Evolutionary conservation across 352 stramenopile genomes (phyloP), one percentile per base, ranked within the genome.

Genomic region (Aphanomyces euteiches): DNA sequence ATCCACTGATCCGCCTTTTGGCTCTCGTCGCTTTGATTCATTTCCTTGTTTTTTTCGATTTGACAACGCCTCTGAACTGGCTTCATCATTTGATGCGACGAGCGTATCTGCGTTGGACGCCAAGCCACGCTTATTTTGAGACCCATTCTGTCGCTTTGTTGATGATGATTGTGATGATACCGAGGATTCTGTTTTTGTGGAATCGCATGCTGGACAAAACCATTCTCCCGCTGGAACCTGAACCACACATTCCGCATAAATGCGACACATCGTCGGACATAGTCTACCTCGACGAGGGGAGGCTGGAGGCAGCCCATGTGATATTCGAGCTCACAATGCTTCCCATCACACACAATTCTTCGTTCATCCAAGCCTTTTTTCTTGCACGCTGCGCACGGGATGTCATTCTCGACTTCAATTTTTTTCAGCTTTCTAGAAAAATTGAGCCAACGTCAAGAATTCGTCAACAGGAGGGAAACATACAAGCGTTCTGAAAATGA

Each of bases 401-500:
- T 74, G 72, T 95, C 87, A n/a, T 89, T 76, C 47, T 61, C 47
- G 4, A 67, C 72, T 13, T 91, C 84, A 6, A 82, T 72, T 39
- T 79, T 83, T 34, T 80, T 75, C 67, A 92, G 82, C 77, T 90
- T 89, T n/a, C 87, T 95, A 69, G 21, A 38, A 67, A 28, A 12
- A 12, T 28, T 28, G 28, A 28, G 2, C 28, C 28, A 28, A 28
- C 28, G 28, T 28, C 28, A 28, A 28, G 28, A 28, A 28, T 28
- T 28, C 28, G 28, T 28, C 37, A 50, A 57, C 39, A 66, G 63
- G 43, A n/a, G 13, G 54, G 17, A 10, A 54, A 82, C 85, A 66
- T 75, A 95, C 87, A 95, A 84, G 72, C 83, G 82, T 60, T 95
- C 87, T 72, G 83, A 95, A 73, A 93, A 95, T 28, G 78, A 79